These are phyloP conservation scores for Epichloe scottii DNA, from an alignment of 2,329 filamentous ascomycete genomes.

Conservation along the genomic window DNA sequence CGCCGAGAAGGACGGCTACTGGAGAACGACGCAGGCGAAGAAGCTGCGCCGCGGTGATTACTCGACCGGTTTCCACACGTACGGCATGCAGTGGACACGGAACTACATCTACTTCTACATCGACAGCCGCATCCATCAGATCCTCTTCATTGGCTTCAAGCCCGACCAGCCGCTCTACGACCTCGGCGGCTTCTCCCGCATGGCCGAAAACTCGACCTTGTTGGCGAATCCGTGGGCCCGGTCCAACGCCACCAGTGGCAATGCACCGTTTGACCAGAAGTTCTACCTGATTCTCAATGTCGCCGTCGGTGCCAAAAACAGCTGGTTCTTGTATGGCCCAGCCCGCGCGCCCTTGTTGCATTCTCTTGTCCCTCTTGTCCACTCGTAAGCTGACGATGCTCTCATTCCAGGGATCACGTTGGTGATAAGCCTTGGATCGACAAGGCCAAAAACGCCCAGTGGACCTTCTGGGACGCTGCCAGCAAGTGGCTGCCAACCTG, in stretches of 20 bases:
- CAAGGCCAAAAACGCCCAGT: constrained; percentile 23
- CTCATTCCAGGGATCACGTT: constrained; percentile 22
- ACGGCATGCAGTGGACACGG: constrained; percentile 38
- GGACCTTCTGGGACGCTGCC: constrained; percentile 30
- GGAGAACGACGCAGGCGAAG: constrained; percentile 20
- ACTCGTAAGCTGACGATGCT: neutral
- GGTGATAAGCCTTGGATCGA: constrained; percentile 36
- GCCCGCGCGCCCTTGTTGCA: neutral
- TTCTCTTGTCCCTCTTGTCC: neutral
- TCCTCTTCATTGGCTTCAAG: constrained; percentile 25
- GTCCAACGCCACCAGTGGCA: constrained; percentile 22
- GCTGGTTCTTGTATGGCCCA: constrained; percentile 31
- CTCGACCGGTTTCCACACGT: constrained; percentile 34
- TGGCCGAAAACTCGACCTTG: constrained; percentile 27
- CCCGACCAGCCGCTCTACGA: constrained; percentile 23
- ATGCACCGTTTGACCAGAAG: constrained; percentile 37
- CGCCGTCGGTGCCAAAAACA: constrained; percentile 35
- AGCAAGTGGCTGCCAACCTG: constrained; percentile 34
- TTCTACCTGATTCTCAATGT: constrained; percentile 41
- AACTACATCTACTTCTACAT: constrained; percentile 42
- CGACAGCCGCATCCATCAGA: constrained; percentile 29
- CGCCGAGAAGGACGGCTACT: constrained; percentile 19
- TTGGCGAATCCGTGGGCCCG: constrained; percentile 31
- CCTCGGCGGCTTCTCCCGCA: constrained; percentile 28
- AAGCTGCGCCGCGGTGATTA: constrained; percentile 25